phyloP scores from a whole-genome alignment of 108 stramenopile species.

The Cyclostephanos invisitatus region DNA sequence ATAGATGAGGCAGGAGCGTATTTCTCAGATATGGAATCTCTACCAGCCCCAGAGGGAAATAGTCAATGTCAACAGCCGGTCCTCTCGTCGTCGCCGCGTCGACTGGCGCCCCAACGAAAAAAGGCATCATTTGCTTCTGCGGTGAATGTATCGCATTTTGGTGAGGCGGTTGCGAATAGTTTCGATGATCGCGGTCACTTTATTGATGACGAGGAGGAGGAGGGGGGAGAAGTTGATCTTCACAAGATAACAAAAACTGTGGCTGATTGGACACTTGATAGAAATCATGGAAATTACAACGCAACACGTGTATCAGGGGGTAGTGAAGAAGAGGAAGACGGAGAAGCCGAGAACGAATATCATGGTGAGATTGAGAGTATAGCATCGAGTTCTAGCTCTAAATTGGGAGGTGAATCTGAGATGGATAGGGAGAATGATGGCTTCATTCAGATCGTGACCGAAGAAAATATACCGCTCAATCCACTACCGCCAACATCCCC shows the following conservation, averaged over 20 bases:
- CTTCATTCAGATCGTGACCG: conserved; percentile 23
- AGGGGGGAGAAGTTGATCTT: not conserved
- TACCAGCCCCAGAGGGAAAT: no score
- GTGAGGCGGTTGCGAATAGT: conserved; percentile 10
- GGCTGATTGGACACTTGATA: conserved; percentile 20
- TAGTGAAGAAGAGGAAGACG: conserved; percentile 9
- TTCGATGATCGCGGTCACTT: conserved; percentile 1
- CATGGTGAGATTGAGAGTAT: conserved; percentile 44
- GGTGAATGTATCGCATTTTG: not conserved
- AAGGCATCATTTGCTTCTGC: conserved; percentile 6
- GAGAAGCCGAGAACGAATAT: not conserved
- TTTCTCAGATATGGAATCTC: no score
- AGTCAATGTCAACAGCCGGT: no score
- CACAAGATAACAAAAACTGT: conserved; percentile 13
- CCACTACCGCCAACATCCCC: conserved; percentile 42
- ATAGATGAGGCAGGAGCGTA: no score
- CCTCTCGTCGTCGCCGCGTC: conserved; percentile 9
- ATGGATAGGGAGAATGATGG: conserved; percentile 9
- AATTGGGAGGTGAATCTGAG: not conserved
- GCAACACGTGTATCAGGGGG: not conserved
- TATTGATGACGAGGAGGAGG: conserved; percentile 12
- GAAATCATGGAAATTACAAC: not conserved
- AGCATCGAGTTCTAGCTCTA: not conserved
- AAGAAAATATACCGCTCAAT: conserved; percentile 29
- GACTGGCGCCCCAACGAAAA: conserved; percentile 42